Percentiles rank a stretch among this genome's conserved stretches.
phyloP scores from a whole-genome alignment of 352 stramenopile species.

The Globisporangium emineosum region DNA sequence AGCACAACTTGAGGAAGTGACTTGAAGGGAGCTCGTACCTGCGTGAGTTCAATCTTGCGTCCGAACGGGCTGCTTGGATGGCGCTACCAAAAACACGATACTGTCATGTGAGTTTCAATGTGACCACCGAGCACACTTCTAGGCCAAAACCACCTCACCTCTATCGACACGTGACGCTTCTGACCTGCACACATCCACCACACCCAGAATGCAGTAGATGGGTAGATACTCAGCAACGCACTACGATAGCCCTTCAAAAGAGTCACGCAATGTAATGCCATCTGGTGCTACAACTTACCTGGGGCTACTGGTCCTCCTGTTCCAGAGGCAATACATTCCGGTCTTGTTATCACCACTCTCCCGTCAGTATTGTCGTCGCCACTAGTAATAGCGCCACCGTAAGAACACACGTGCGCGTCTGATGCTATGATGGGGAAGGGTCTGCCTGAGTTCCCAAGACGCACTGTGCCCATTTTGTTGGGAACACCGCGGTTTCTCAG shows the following conservation, averaged over 20 bases:
- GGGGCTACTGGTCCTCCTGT: not conserved
- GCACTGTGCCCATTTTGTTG: constrained; percentile 45
- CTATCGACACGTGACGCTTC: not conserved
- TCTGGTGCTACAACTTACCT: not conserved
- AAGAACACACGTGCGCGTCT: not conserved
- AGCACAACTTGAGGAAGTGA: too few species aligned
- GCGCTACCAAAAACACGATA: constrained; percentile 12
- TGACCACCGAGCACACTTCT: too few species aligned
- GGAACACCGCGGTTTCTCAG: constrained; percentile 34
- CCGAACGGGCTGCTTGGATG: constrained; percentile 43
- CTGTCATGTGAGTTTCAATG: not conserved
- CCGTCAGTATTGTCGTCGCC: not conserved
- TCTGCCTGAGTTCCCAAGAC: constrained; percentile 44
- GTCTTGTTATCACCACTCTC: not conserved
- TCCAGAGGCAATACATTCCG: not conserved
- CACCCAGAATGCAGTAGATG: too few species aligned
- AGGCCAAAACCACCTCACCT: not conserved
- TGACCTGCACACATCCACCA: too few species aligned
- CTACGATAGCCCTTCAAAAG: too few species aligned
- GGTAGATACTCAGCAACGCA: not conserved
- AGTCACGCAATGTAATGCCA: too few species aligned
- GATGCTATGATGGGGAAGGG: constrained; percentile 24
- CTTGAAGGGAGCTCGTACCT: too few species aligned
- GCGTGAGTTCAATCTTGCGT: constrained; percentile 32
- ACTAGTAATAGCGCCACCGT: not conserved